Conservation (phyloP, 2,329 filamentous ascomycete species). For the Hirsutella thompsonii region DNA sequence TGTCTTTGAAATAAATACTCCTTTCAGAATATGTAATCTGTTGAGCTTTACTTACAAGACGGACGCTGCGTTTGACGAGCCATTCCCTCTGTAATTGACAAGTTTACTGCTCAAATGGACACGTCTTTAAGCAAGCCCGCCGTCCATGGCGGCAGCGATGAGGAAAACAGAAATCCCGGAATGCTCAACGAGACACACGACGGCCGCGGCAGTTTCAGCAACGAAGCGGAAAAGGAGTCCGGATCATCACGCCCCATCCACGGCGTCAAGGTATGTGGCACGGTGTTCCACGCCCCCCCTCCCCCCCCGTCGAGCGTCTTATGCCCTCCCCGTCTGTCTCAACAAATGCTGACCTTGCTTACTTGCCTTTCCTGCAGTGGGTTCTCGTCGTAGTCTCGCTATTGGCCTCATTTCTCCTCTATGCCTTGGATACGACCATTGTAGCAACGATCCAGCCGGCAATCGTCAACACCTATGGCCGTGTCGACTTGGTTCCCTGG, state of each 20-base stretch:
- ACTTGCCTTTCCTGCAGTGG: background rate
- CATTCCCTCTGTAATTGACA: too few relatives aligned
- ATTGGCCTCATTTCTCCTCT: background rate
- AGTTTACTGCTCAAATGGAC: too few relatives aligned
- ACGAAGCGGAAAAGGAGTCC: background rate
- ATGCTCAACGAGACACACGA: background rate
- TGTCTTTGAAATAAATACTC: too few relatives aligned
- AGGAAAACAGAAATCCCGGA: too few relatives aligned
- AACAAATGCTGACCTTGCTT: background rate
- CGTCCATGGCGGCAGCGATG: too few relatives aligned
- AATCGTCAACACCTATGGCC: conserved; percentile 17
- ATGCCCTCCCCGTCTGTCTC: background rate
- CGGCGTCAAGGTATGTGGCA: background rate
- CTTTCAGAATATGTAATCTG: too few relatives aligned
- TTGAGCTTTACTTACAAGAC: too few relatives aligned
- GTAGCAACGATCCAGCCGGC: conserved; percentile 14
- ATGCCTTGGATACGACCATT: conserved; percentile 11
- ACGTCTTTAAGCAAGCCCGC: too few relatives aligned
- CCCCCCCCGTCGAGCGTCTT: background rate
- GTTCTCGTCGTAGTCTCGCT: background rate
- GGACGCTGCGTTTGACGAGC: too few relatives aligned
- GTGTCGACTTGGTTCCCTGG: conserved; percentile 22
- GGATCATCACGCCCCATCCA: background rate
- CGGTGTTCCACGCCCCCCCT: too few relatives aligned
- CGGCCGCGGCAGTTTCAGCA: background rate